Evolutionary conservation across 2,329 filamentous ascomycete species (phyloP).

Genomic region (Fusarium circinatum): DNA sequence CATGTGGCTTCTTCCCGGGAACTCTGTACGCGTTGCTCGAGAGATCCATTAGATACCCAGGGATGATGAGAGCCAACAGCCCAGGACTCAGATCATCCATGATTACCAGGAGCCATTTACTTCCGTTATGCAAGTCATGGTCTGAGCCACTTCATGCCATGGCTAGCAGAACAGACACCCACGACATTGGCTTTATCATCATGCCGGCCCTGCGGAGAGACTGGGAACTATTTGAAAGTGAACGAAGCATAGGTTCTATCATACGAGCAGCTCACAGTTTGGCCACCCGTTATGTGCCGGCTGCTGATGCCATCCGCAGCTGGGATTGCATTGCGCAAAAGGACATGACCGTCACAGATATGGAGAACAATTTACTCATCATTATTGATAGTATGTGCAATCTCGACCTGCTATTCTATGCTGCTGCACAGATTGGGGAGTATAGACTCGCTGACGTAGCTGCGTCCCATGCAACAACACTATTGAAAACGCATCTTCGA

Average conservation of each 20-base stretch:
- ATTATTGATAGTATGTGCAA: slow-evolving; percentile 58
- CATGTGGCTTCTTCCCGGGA: slow-evolving; percentile 56
- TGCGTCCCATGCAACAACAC: slow-evolving; percentile 51
- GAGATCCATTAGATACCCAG: slow-evolving; percentile 46
- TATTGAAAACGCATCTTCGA: slow-evolving; percentile 53
- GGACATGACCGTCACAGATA: slow-evolving; percentile 30
- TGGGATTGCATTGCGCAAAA: slow-evolving; percentile 56
- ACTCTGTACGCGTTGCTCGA: slow-evolving; percentile 51
- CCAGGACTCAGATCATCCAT: not conserved
- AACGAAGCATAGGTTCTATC: slow-evolving; percentile 52
- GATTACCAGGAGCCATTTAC: not conserved
- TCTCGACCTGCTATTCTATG: slow-evolving; percentile 53
- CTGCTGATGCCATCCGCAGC: slow-evolving; percentile 57
- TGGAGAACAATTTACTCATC: slow-evolving; percentile 47
- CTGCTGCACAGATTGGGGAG: slow-evolving; percentile 43
- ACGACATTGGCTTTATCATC: slow-evolving; percentile 66
- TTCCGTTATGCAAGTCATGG: slow-evolving; percentile 18
- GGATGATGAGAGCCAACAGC: not conserved
- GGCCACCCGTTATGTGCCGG: slow-evolving; percentile 53
- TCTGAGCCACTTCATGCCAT: slow-evolving; percentile 44
- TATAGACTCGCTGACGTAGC: slow-evolving; percentile 49
- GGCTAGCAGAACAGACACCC: slow-evolving; percentile 58
- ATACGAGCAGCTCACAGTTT: slow-evolving; percentile 57
- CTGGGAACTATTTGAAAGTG: slow-evolving; percentile 57
- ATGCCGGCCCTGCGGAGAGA: slow-evolving; percentile 58